Base-by-base conservation (phyloP, 2,329 filamentous ascomycete species). In the Arthrobotrys conoides region DNA sequence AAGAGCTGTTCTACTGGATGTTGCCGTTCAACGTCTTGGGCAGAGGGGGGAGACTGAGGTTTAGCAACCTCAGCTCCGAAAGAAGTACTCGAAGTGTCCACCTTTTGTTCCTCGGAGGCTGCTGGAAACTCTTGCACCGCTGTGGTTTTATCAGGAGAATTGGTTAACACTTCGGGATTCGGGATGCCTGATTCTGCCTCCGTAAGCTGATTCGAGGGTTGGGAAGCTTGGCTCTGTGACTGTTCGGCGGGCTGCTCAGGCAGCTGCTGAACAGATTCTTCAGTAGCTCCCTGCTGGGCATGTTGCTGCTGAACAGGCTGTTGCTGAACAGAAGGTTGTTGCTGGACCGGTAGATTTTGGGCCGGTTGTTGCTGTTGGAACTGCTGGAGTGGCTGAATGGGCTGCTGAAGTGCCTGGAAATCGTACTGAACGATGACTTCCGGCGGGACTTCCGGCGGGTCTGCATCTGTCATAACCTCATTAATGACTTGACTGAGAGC, bases 401-500 rank as follows among this genome's bases (percentile, higher is more conserved):
- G 41, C 20, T 57, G 41, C 20, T 57, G 53, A 8, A 63, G 27
- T 6, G 70, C 14, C 30, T 68, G 71, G 44, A 75, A 69, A 44
- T 24, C 36, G 24, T 63, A 73, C 49, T 38, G 49, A 22, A 22
- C 24, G n/a, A 38, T 22, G n/a, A 55, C 44, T 41, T 61, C 67
- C 6, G 65, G 46, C 22, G 46, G 46, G 10, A 53, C 49, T 38
- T 59, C 66, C 12, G 66, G 48, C 44, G 59, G 68, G 10, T 78
- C 61, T 30, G 68, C 75, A 44, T 78, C 75, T 22, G 57, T 57
- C 75, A 78, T 78, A 24, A 64, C 75, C 49, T 72, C 68, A 69
- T 78, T 78, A 78, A 64, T 20, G 55, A 16, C 33, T 48, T 71
- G 61, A 18, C 41, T 67, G n/a, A 72, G 41, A 33, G 75, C 44